Percentiles rank a stretch among this genome's conserved stretches.
phyloP scores from a whole-genome alignment of 129 eudicot genomes.

The Lactuca saligna region DNA sequence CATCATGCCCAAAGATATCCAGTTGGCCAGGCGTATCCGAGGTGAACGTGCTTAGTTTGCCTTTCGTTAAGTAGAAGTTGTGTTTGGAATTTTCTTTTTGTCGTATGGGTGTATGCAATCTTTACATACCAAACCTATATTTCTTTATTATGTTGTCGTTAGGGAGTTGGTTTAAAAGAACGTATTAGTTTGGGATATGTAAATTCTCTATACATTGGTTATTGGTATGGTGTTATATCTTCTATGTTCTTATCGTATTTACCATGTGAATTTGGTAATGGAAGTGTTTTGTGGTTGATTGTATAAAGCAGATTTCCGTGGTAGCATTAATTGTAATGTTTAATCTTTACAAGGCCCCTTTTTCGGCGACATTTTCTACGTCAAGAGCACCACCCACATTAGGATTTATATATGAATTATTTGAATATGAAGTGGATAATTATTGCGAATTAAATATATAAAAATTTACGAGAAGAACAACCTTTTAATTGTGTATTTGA shows the following conservation, averaged over 20 bases:
- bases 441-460: too few species aligned
- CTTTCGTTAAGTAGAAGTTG: neutral
- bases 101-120: slow-evolving; percentile 5
- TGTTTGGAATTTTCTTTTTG: slow-evolving; percentile 5
- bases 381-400: too few species aligned
- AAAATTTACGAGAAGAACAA: too few species aligned
- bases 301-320: too few species aligned
- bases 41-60: slow-evolving; percentile 63
- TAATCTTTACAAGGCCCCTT: too few species aligned
- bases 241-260: neutral
- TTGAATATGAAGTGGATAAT: too few species aligned
- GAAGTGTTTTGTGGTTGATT: too few species aligned
- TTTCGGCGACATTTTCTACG: too few species aligned
- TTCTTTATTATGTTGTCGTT: neutral
- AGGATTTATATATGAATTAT: too few species aligned
- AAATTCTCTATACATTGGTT: slow-evolving; percentile 8
- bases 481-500: too few species aligned
- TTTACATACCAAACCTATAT: slow-evolving; percentile 19
- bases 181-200: neutral
- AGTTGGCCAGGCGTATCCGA: slow-evolving; percentile 69
- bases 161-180: neutral
- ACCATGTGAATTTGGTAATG: neutral
- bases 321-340: too few species aligned
- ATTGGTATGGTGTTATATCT: neutral
- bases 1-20: slow-evolving; percentile 75